Conservation (phyloP, 2,329 filamentous ascomycete species). For the Xylariaceae sp. region DNA sequence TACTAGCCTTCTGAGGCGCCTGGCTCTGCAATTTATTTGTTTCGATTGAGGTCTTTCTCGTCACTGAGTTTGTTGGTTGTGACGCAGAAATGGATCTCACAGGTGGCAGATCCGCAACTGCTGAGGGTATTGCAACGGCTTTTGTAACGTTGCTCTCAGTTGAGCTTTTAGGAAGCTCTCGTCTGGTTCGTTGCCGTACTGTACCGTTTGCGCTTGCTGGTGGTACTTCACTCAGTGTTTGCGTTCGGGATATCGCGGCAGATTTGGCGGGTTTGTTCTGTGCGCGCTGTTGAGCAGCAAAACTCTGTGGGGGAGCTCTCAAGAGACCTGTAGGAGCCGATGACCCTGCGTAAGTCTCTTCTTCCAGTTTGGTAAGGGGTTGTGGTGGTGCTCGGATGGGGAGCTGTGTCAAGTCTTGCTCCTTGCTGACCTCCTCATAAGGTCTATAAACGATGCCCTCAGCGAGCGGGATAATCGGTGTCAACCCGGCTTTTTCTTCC, state of each 20-base stretch:
- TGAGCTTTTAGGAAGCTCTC: constrained; percentile 27
- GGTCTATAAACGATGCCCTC: constrained; percentile 63
- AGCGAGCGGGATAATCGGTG: constrained; percentile 60
- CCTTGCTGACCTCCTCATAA: constrained; percentile 59
- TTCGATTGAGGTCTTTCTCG: constrained; percentile 4
- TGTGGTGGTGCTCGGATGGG: constrained; percentile 34
- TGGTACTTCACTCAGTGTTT: constrained; percentile 32
- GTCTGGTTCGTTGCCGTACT: constrained; percentile 28
- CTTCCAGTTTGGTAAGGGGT: constrained; percentile 32
- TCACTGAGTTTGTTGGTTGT: constrained; percentile 7
- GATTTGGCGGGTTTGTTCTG: constrained; percentile 46
- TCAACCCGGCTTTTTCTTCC: constrained; percentile 66
- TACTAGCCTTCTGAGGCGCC: constrained; percentile 4
- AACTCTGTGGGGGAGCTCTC: constrained; percentile 59
- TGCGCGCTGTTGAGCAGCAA: constrained; percentile 63
- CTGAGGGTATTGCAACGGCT: constrained; percentile 14
- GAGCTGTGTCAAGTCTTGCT: constrained; percentile 43
- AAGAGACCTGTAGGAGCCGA: constrained; percentile 43
- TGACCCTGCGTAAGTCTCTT: constrained; percentile 34
- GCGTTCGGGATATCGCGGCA: constrained; percentile 27
- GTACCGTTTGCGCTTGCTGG: constrained; percentile 29
- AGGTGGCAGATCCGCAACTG: constrained; percentile 7
- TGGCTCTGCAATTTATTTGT: constrained; percentile 11
- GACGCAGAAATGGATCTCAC: constrained; percentile 3
- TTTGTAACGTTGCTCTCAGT: constrained; percentile 24